Evolutionary conservation across 2,329 filamentous ascomycete genomes (phyloP).

Genomic region (Penicillium nordicum): DNA sequence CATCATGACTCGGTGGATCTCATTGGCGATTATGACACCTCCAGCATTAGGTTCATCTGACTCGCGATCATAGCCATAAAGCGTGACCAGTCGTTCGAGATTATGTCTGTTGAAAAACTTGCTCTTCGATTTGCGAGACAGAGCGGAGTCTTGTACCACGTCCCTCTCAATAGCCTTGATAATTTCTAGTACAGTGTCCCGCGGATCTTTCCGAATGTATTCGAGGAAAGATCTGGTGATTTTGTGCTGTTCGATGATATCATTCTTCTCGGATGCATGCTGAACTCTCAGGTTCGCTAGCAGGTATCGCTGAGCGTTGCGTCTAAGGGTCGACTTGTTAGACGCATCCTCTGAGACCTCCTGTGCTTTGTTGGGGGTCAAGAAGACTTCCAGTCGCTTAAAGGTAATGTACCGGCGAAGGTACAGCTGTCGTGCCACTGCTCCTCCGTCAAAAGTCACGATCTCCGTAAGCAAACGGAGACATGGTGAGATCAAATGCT

Average conservation of each 20-base stretch:
- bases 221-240: constrained; percentile 69
- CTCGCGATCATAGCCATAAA: constrained; percentile 58
- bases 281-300: constrained; percentile 76
- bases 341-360: constrained; percentile 61
- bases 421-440: constrained; percentile 73
- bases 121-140: constrained; percentile 71
- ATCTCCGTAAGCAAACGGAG: constrained; percentile 81
- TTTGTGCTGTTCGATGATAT: constrained; percentile 73
- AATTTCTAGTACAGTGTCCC: constrained; percentile 71
- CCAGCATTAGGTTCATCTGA: constrained; percentile 45
- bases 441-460: constrained; percentile 80
- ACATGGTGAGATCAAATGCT: constrained; percentile 83
- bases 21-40: constrained; percentile 58
- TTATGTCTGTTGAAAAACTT: constrained; percentile 71
- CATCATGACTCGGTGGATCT: constrained; percentile 72
- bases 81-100: constrained; percentile 66
- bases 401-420: constrained; percentile 74
- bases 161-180: constrained; percentile 66
- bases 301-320: constrained; percentile 77
- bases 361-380: constrained; percentile 62
- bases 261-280: constrained; percentile 70
- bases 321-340: constrained; percentile 73
- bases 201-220: constrained; percentile 72
- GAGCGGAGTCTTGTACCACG: constrained; percentile 69
- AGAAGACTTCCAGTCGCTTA: constrained; percentile 73